Evolutionary conservation across 345 rosid species (phyloP), one percentile per base, ranked within the genome.

Genomic region (Rhodomyrtus tomentosa): DNA sequence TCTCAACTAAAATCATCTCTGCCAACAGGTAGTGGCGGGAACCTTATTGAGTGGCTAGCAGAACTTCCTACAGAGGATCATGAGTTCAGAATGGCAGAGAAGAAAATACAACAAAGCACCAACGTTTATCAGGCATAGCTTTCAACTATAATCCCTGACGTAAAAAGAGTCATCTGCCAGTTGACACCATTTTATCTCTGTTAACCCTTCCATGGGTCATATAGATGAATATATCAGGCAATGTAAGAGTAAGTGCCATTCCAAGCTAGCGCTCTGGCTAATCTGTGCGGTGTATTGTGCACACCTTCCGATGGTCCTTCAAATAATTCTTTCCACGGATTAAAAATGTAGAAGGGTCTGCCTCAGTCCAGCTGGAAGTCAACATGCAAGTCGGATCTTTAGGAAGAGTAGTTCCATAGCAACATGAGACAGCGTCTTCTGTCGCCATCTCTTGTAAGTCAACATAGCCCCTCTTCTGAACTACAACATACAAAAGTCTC

Each of bases 381-480:
- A 87, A 84, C 53, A 85, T 85, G 88, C 90, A 93, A 40, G 90
- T 91, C 32, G 92, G 91, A 89, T 96, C 99, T 84, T 91, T 90
- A 53, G 93, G 94, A 85, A 96, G 98, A 52, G 99, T 96, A 81
- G 91, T 87, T 88, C 99, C 98, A 86, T 93, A 94, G 87, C 92
- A 90, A 90, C 92, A 95, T 74, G 74, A 59, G 74, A 85, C 79
- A 45, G 87, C 73, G 81, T 87, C 87, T 83, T 93, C 98, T 89
- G 90, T 91, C 22, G 80, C 81, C 86, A 86, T 90, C 85, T 94
- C 98, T 79, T 95, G 96, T 68, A 96, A 90, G 91, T 96, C 99
- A 85, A 93, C 88, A 87, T 95, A 96, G 84, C 98, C 98, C 91
- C 92, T 93, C 91, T 94, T 96, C 76, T 95, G 98, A 89, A 95